phyloP scores from a whole-genome alignment of 2,329 filamentous ascomycete species.

The Hirsutella minnesotensis region DNA sequence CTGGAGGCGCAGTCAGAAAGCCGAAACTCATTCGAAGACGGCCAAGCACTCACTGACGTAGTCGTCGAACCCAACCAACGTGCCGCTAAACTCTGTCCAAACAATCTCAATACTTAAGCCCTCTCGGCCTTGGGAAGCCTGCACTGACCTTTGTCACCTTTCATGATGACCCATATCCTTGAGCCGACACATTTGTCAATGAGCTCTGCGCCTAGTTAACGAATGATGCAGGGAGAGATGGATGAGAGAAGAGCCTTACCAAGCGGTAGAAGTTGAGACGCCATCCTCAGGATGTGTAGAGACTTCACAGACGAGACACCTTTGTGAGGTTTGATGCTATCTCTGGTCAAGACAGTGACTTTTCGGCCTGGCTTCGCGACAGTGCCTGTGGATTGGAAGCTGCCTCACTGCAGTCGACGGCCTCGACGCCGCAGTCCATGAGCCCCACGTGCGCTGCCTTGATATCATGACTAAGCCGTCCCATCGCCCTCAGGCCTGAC shows the following conservation, averaged over 20 bases:
- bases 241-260: constrained; percentile 32
- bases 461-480: constrained; percentile 23
- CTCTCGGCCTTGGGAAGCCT: not conserved
- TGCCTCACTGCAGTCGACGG: too few relatives aligned
- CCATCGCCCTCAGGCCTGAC: too few relatives aligned
- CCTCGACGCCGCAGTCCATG: not conserved
- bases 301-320: not conserved
- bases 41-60: constrained; percentile 83
- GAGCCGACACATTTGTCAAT: constrained; percentile 99
- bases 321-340: too few relatives aligned
- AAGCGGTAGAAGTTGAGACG: constrained; percentile 62
- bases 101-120: constrained; percentile 1
- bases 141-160: constrained; percentile 79
- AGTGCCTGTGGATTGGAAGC: constrained; percentile 4
- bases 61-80: constrained; percentile 91
- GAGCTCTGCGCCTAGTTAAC: constrained; percentile 50
- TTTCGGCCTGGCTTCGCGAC: constrained; percentile 3
- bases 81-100: constrained; percentile 78
- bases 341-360: too few relatives aligned
- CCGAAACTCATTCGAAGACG: constrained; percentile 3
- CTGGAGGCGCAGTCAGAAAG: constrained; percentile 33
- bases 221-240: not conserved
- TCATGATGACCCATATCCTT: constrained; percentile 98
- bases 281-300: constrained; percentile 34
- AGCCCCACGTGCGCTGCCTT: constrained; percentile 18